Evolutionary conservation across 2,329 filamentous ascomycete species (phyloP).

Genomic region (Colletotrichum tabaci): DNA sequence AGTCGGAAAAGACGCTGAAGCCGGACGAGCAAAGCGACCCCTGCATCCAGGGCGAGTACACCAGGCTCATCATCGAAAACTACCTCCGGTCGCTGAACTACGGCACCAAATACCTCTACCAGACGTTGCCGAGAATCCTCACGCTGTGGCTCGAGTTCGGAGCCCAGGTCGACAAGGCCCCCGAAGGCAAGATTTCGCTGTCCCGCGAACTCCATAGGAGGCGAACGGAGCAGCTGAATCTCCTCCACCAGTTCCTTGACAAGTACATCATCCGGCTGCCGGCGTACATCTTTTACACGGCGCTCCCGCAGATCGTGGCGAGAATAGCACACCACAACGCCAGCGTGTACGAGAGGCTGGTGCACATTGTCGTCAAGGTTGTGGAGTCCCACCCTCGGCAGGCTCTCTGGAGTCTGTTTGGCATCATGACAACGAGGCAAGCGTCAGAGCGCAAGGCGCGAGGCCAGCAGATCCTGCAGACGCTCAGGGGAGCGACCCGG

Average conservation of each 20-base stretch:
- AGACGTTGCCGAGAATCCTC: slow-evolving; percentile 90
- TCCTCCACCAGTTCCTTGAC: slow-evolving; percentile 81
- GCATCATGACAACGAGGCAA: slow-evolving; percentile 86
- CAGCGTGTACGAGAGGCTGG: slow-evolving; percentile 82
- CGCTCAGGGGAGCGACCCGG: slow-evolving; percentile 62
- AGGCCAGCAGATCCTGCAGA: slow-evolving; percentile 67
- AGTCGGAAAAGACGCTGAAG: slow-evolving; percentile 86
- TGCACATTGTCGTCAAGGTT: slow-evolving; percentile 88
- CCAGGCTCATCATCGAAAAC: slow-evolving; percentile 93
- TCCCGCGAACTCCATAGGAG: slow-evolving; percentile 67
- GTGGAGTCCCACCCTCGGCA: slow-evolving; percentile 90
- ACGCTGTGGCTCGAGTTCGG: slow-evolving; percentile 97
- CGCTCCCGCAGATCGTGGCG: slow-evolving; percentile 94
- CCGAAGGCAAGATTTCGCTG: slow-evolving; percentile 68
- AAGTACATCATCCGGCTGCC: slow-evolving; percentile 84
- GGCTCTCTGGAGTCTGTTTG: slow-evolving; percentile 90
- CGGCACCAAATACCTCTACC: slow-evolving; percentile 96
- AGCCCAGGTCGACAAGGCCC: slow-evolving; percentile 77
- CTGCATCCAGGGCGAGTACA: slow-evolving; percentile 85
- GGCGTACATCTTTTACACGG: slow-evolving; percentile 83
- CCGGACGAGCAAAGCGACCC: slow-evolving; percentile 82
- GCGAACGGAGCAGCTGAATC: slow-evolving; percentile 76
- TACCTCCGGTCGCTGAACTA: slow-evolving; percentile 89
- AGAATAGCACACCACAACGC: slow-evolving; percentile 89
- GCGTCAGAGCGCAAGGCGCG: slow-evolving; percentile 73